phyloP scores from a whole-genome alignment of 768 basidiomycete genomes.

The Trametes maxima region DNA sequence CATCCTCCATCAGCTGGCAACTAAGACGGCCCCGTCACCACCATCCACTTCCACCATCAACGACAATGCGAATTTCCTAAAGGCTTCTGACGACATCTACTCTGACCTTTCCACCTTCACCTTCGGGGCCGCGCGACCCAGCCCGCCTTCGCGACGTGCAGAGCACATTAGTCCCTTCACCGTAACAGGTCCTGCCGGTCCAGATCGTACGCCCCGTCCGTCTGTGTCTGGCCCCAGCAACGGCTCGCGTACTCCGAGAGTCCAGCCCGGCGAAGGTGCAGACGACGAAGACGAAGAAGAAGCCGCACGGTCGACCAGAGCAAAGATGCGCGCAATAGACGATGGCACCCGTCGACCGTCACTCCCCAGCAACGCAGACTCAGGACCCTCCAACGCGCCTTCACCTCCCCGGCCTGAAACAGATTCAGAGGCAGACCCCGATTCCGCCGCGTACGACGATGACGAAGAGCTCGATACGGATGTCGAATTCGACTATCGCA shows the following conservation, averaged over 20 bases:
- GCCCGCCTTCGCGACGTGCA: slow-evolving; percentile 25
- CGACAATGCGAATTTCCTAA: slow-evolving; percentile 17
- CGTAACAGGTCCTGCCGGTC: slow-evolving; percentile 27
- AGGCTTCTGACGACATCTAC: slow-evolving; percentile 38
- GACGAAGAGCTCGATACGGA: slow-evolving; percentile 36
- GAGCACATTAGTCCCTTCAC: slow-evolving; percentile 44
- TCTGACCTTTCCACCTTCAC: slow-evolving; percentile 44
- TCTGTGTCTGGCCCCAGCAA: slow-evolving; percentile 36
- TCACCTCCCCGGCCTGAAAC: slow-evolving; percentile 11
- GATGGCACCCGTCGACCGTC: slow-evolving; percentile 45
- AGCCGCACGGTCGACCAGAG: slow-evolving; percentile 34
- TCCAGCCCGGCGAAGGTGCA: slow-evolving; percentile 31
- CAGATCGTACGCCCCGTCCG: slow-evolving; percentile 49
- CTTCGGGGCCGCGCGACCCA: slow-evolving; percentile 39
- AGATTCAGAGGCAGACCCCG: slow-evolving; percentile 25
- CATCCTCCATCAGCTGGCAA: slow-evolving; percentile 28
- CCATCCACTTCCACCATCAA: slow-evolving; percentile 17
- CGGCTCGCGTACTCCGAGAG: slow-evolving; percentile 39
- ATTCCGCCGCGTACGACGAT: slow-evolving; percentile 22
- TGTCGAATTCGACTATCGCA: slow-evolving; percentile 36
- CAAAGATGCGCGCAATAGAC: slow-evolving; percentile 48
- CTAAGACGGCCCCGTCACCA: slow-evolving; percentile 21
- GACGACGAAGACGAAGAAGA: slow-evolving; percentile 43
- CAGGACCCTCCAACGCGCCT: slow-evolving; percentile 15
- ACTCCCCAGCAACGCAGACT: slow-evolving; percentile 37